phyloP scores from a whole-genome alignment of 768 basidiomycete genomes.

The Leccinum subgranulosum region DNA sequence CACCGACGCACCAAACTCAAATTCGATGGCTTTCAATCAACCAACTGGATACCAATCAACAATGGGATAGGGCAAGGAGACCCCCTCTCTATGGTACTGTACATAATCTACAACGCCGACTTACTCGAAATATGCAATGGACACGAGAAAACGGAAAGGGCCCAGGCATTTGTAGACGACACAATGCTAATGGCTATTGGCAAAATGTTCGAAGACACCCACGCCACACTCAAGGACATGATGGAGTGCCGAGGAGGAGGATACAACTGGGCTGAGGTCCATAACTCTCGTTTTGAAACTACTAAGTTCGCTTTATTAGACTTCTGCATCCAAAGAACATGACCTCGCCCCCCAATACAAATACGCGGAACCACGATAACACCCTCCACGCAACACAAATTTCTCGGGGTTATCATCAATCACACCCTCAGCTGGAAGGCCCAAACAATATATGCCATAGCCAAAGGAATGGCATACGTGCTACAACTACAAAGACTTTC shows the following conservation, averaged over 20 bases:
- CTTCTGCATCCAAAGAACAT: not conserved
- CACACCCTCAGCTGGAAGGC: too few species aligned
- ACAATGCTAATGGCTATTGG: not conserved
- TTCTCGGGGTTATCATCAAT: too few species aligned
- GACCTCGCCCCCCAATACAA: too few species aligned
- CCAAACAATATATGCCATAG: too few species aligned
- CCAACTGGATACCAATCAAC: too few species aligned
- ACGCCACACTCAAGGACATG: not conserved
- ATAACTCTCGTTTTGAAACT: not conserved
- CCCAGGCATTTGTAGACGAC: not conserved
- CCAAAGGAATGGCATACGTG: too few species aligned
- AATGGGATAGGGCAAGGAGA: too few species aligned
- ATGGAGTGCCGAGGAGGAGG: not conserved
- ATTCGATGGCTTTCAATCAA: not conserved
- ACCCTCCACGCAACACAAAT: too few species aligned
- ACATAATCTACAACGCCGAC: not conserved
- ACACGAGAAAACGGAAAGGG: not conserved
- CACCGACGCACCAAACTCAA: too few species aligned
- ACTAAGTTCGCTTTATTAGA: not conserved
- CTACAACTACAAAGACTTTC: too few species aligned
- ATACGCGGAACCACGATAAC: too few species aligned
- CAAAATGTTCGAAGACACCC: not conserved
- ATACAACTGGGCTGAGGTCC: not conserved
- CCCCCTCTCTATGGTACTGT: too few species aligned
- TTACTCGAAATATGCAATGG: not conserved